Conservation (phyloP, 208 protist species). For the Angomonas desouzai region DNA sequence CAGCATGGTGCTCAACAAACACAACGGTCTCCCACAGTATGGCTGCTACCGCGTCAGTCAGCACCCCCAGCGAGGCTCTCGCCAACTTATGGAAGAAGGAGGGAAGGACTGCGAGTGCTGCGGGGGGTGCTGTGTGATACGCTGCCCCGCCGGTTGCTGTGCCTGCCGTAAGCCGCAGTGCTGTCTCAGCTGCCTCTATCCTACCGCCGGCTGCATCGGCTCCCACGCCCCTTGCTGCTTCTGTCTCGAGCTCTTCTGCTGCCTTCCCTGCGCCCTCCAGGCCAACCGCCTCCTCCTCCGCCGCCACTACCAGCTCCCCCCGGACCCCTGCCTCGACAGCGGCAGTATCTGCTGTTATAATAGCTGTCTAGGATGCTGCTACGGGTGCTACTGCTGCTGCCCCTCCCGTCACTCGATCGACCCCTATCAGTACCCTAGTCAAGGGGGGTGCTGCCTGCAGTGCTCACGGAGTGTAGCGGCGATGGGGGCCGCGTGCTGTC, state of each 20-base stretch:
- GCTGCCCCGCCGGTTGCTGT: constrained; percentile 12
- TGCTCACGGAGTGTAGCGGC: constrained; percentile 23
- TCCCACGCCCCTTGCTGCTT: constrained; percentile 30
- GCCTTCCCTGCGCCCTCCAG: constrained; percentile 41
- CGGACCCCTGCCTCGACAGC: constrained; percentile 23
- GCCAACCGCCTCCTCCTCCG: constrained; percentile 45
- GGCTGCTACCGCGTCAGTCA: constrained; percentile 17
- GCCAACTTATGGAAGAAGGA: not conserved
- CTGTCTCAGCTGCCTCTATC: constrained; percentile 24
- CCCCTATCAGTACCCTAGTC: not conserved
- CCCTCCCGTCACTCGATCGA: not conserved
- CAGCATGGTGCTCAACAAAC: constrained; percentile 12
- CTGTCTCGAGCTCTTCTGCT: constrained; percentile 37
- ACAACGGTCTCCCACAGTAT: constrained; percentile 25
- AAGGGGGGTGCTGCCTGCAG: constrained; percentile 25
- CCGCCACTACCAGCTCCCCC: constrained; percentile 39
- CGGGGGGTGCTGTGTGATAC: constrained; percentile 20
- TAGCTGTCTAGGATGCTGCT: constrained; percentile 12
- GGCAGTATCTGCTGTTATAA: constrained; percentile 30
- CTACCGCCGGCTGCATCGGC: constrained; percentile 26
- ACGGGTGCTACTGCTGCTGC: constrained; percentile 21
- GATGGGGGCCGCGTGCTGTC: constrained; percentile 28
- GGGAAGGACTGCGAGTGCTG: constrained; percentile 17
- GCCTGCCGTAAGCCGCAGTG: not conserved
- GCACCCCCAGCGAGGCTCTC: not conserved